A percentile compares a stretch with the other conserved stretches of the same genome.
These are phyloP conservation scores for Botrytis pseudocinerea DNA, from an alignment of 2,329 filamentous ascomycete genomes.

Conservation along the genomic window DNA sequence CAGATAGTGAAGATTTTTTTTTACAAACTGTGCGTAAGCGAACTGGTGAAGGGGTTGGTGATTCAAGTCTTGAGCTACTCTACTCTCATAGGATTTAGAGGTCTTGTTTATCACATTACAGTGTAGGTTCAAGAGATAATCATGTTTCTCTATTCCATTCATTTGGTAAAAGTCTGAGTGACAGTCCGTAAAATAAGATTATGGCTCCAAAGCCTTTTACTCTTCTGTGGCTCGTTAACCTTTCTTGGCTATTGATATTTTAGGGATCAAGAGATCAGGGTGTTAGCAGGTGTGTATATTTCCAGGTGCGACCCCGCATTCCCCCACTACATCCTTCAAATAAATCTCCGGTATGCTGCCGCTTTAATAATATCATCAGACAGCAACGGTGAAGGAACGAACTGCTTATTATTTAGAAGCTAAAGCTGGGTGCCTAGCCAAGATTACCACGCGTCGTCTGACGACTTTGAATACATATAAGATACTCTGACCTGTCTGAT, in stretches of 20 bases:
- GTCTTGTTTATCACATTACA: not conserved
- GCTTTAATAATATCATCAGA: not conserved
- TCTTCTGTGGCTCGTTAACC: not conserved
- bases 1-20: not conserved
- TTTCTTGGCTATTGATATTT: not conserved
- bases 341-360: not conserved
- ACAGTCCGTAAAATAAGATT: not conserved
- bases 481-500: not conserved
- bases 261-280: not conserved
- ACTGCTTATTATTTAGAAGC: not conserved
- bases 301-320: not conserved
- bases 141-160: not conserved
- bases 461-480: not conserved
- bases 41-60: not conserved
- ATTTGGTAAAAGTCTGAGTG: not conserved
- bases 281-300: not conserved
- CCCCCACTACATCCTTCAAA: not conserved
- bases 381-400: not conserved
- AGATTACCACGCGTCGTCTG: not conserved
- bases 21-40: conserved; percentile 5
- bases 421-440: not conserved
- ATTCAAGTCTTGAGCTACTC: not conserved
- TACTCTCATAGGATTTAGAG: not conserved
- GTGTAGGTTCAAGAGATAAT: not conserved
- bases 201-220: not conserved